Evolutionary conservation across 192 early-diverging fungal genomes (phyloP), one percentile per base, ranked within the genome.

Genomic region (Diversispora epigaea): DNA sequence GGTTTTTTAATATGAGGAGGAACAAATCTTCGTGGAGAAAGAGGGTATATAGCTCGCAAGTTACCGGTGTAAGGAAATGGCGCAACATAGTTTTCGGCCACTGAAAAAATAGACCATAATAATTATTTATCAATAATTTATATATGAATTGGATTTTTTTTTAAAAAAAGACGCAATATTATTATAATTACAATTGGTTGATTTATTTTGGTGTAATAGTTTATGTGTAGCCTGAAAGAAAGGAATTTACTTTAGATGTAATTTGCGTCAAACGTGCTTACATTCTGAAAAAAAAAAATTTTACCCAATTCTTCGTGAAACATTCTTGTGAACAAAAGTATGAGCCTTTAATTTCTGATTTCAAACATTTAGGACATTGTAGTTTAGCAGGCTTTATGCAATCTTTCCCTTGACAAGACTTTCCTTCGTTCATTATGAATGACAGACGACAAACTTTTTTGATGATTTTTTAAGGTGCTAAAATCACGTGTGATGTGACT

Each of bases 341-440:
- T 9, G 91, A 90, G n/a, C 81, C 86, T 6, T 76, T 72, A 15
- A 95, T 82, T 46, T 76, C 80, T 25, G 87, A 82, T 75, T 93
- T 93, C 44, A 90, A 64, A 77, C 93, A 95, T 5, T 87, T 93
- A n/a, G 93, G 93, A 78, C 93, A 95, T 66, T 93, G 91, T 57
- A 93, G 80, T 25, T 82, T 78, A 0, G 93, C 92, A 7, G 84
- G 76, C 74, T 94, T 89, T 58, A 68, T 81, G 79, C 92, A 94
- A 49, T 84, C 88, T 12, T 67, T 46, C 32, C 82, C 79, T 68
- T 78, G 79, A 74, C 82, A 83, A 9, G 68, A 47, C 65, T 80
- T 79, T 65, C 70, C 71, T 19, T 32, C 22, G 10, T 6, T 25
- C 71, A 62, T 73, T 73, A 49, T 60, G 1, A 73, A 25, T 44